Evolutionary conservation across 163 green algal genomes (phyloP).

Genomic region (Coccomyxa subellipsoidea): DNA sequence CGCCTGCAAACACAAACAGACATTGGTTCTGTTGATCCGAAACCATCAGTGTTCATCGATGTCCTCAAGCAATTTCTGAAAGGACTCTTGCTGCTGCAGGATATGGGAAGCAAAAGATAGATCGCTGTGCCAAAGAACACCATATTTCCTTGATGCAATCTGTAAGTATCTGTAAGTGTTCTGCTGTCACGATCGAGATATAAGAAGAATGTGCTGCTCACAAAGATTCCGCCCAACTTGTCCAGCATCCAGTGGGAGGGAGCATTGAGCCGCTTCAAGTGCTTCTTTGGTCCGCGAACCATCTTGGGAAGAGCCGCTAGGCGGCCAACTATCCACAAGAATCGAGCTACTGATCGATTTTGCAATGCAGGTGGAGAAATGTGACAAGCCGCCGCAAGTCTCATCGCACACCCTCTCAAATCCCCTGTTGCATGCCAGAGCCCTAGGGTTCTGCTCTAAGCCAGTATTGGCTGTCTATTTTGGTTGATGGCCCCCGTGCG

Average conservation of each 20-base stretch:
- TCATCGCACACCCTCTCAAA: neutral
- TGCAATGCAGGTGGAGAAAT: neutral
- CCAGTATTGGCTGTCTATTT: neutral
- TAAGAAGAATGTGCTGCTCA: conserved; percentile 55
- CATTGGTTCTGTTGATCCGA: neutral
- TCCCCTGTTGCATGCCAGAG: no score
- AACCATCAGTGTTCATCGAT: no score
- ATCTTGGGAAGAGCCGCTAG: conserved; percentile 16
- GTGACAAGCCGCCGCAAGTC: neutral
- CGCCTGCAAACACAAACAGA: conserved; percentile 61
- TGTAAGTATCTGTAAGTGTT: neutral
- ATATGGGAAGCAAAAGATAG: no score
- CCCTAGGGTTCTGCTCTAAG: neutral
- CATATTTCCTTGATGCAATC: no score
- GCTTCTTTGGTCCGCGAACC: conserved; percentile 95
- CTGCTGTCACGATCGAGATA: neutral
- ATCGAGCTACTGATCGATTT: neutral
- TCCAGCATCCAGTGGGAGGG: conserved; percentile 99
- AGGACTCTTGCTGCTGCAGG: no score
- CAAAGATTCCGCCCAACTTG: conserved; percentile 99
- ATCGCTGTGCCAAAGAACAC: no score
- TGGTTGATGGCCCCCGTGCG: neutral
- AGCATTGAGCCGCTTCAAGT: conserved; percentile 97
- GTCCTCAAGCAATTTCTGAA: no score
- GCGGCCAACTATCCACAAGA: neutral